Evolutionary conservation across 306 rosid species (phyloP), one percentile per base, ranked within the genome.

Genomic region (Fragaria iinumae): DNA sequence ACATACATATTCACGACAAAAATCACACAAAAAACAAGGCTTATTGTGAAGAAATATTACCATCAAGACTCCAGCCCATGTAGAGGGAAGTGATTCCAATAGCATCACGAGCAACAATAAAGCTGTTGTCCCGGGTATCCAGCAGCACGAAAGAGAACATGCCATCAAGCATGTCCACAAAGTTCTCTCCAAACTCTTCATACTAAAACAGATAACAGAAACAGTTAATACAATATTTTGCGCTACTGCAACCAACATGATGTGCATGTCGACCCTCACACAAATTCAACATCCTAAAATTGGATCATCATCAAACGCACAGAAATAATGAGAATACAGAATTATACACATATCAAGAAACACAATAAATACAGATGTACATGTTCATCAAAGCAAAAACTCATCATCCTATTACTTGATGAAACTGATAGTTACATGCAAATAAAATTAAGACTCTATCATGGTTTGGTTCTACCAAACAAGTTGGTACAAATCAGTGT

Each of bases 41-140:
- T 9, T 9, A 3, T 38, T 3, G 3, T 21, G 43, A 5, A 50
- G 71, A 32, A 11, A 47, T n/a, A 32, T 78, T 91, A 93, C 98
- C 98, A 81, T 96, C 97, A 25, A 88, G 90, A 68, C 98, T 95
- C 98, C 99, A 96, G 18, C 99, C 99, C 79, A 96, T 89, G 76
- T 96, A 96, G 60, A 96, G 89, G 74, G 97, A 87, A 77, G 98
- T 96, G 75, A 96, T 91, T 6, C 99, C 98, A 11, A 92, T 91
- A 13, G 99, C 97, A 91, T 96, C 99, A n/a, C 97, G 87, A 71
- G 98, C 99, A 64, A 84, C 98, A 60, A 96, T 86, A 81, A 91
- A 92, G 80, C 93, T 96, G 84, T 89, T 96, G 87, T 96, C 99
- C 11, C 94, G 92, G 3, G 98, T 96, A 76, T 96, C 97, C 82